These are phyloP conservation scores for Phytophthora hybrid DNA, from an alignment of 352 stramenopile species.

Conservation along the genomic window DNA sequence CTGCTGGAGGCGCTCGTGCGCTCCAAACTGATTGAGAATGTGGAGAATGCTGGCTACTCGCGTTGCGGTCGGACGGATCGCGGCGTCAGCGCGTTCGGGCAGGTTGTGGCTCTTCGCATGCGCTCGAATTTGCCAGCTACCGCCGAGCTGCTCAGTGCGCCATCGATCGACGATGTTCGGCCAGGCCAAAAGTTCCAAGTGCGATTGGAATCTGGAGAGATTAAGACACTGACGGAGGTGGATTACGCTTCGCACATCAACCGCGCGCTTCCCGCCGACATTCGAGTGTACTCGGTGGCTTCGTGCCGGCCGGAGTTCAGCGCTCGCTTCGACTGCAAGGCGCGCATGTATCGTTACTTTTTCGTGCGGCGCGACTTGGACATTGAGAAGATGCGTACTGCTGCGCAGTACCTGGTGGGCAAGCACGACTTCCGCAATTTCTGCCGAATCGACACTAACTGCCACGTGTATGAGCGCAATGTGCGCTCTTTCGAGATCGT, in stretches of 20 bases:
- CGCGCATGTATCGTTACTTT: constrained; percentile 98
- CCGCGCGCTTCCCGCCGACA: constrained; percentile 92
- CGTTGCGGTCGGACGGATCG: constrained; percentile 98
- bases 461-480: constrained; percentile 95
- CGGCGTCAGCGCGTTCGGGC: constrained; percentile 93
- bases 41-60: constrained; percentile 91
- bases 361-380: constrained; percentile 87
- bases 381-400: constrained; percentile 89
- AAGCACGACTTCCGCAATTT: constrained; percentile 99
- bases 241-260: constrained; percentile 98
- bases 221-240: constrained; percentile 91
- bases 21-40: constrained; percentile 91
- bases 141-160: constrained; percentile 65
- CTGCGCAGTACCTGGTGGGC: constrained; percentile 91
- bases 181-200: constrained; percentile 74
- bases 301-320: constrained; percentile 89
- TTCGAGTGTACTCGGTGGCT: constrained; percentile 87
- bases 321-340: constrained; percentile 95
- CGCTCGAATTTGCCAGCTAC: constrained; percentile 80
- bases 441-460: constrained; percentile 98
- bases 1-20: constrained; percentile 95
- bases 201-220: constrained; percentile 56
- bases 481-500: constrained; percentile 87
- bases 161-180: constrained; percentile 73
- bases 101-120: constrained; percentile 77